These are phyloP conservation scores for Candida jianshihensis DNA, from an alignment of 805 yeast genomes.

Conservation along the genomic window DNA sequence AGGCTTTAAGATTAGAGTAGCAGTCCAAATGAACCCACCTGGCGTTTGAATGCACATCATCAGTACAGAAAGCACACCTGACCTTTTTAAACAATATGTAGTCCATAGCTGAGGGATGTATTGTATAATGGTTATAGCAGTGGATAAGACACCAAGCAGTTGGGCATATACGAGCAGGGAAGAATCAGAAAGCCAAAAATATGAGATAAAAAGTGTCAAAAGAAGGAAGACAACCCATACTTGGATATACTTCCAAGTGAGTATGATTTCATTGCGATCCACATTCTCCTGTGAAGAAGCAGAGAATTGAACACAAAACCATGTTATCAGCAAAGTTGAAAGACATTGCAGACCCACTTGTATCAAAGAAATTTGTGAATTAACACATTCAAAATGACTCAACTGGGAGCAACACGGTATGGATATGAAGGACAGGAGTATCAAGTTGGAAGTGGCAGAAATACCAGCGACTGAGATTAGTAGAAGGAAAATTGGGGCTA, in stretches of 20 bases:
- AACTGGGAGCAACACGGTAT: slow-evolving; percentile 51
- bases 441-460: slow-evolving; percentile 59
- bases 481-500: slow-evolving; percentile 64
- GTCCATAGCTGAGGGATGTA: slow-evolving; percentile 76
- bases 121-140: slow-evolving; percentile 58
- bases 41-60: slow-evolving; percentile 89
- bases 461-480: slow-evolving; percentile 67
- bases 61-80: slow-evolving; percentile 71
- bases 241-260: slow-evolving; percentile 35
- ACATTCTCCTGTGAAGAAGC: slow-evolving; percentile 34
- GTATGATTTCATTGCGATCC: slow-evolving; percentile 30
- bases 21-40: slow-evolving; percentile 78
- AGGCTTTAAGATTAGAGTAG: slow-evolving; percentile 60
- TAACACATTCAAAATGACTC: slow-evolving; percentile 50
- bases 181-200: slow-evolving; percentile 13
- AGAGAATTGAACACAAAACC: slow-evolving; percentile 46
- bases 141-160: slow-evolving; percentile 56
- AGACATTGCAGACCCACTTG: slow-evolving; percentile 61
- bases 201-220: slow-evolving; percentile 26
- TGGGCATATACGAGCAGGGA: slow-evolving; percentile 40
- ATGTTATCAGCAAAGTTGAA: slow-evolving; percentile 51
- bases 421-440: slow-evolving; percentile 54
- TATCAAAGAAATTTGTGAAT: slow-evolving; percentile 56
- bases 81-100: slow-evolving; percentile 60
- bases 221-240: slow-evolving; percentile 28